These are phyloP conservation scores for Grosmannia serpens DNA, from an alignment of 2,329 filamentous ascomycete species.

Conservation along the genomic window DNA sequence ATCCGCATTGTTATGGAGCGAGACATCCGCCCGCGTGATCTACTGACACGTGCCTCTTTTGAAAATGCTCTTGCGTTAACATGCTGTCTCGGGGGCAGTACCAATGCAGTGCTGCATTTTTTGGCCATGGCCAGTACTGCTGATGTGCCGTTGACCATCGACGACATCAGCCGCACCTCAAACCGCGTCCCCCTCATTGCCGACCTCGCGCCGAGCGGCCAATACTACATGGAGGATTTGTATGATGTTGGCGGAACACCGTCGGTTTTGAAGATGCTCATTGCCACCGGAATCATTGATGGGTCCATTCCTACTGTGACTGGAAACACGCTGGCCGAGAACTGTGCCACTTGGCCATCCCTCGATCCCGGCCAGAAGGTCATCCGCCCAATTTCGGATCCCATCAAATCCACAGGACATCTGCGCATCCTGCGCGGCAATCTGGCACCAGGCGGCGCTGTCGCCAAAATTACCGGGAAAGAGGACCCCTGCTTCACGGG, in stretches of 20 bases:
- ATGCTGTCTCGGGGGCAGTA: constrained; percentile 84
- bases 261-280: constrained; percentile 73
- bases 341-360: constrained; percentile 65
- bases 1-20: constrained; percentile 71
- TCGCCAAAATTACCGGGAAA: constrained; percentile 95
- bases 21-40: constrained; percentile 69
- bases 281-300: constrained; percentile 64
- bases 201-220: constrained; percentile 71
- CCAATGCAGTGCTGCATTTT: constrained; percentile 80
- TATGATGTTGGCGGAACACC: constrained; percentile 79
- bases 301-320: constrained; percentile 73
- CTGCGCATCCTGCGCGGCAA: constrained; percentile 82
- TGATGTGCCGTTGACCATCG: constrained; percentile 62
- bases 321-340: constrained; percentile 71
- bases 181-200: constrained; percentile 79
- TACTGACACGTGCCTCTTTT: constrained; percentile 69
- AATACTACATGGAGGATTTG: constrained; percentile 75
- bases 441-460: constrained; percentile 75
- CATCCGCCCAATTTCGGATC: constrained; percentile 60
- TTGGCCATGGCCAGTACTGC: constrained; percentile 85
- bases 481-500: constrained; percentile 77
- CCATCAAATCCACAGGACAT: constrained; percentile 76
- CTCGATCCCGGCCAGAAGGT: constrained; percentile 71
- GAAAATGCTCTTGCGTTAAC: constrained; percentile 85
- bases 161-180: constrained; percentile 72